Evolutionary conservation across 176 grass and related monocot species (phyloP), one percentile per base, ranked within the genome.

Genomic region (Oryza coarctata): DNA sequence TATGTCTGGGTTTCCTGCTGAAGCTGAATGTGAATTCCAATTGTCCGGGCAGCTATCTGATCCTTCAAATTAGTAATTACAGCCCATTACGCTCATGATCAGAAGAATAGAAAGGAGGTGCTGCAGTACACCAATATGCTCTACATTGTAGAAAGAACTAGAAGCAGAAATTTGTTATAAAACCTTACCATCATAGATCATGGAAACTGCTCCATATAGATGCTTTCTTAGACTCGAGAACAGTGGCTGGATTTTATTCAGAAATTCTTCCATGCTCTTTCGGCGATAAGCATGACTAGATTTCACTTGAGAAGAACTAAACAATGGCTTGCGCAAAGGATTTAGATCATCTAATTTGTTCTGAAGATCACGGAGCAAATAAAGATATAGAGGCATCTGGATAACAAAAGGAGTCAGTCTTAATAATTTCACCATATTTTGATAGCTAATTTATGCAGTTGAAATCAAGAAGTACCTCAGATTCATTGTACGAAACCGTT

Each of bases 341-440:
- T 71, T 84, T 63, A 94, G 62, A 74, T 78, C 47, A 50, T 94
- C 84, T 75, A 97, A 60, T 77, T 97, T 97, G 74, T 44, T 79
- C 39, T 91, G 84, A 29, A 97, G 81, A 87, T 97, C 90, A 74
- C 94, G 76, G 23, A 97, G 61, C 80, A 97, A 83, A 73, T 97
- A 97, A 63, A 94, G 76, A 92, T 87, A 87, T 81, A 92, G 49
- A 65, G 94, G 90, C 67, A 97, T 80, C 94, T 97, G 83, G 50
- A 75, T 70, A 82, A 80, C 12, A 80, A 87, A 72, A 65, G 74
- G 14, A 88, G 26, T 12, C 75, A 81, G 29, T 71, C 1, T 90
- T 43, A 71, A 64, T 80, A 85, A 72, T 76, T 79, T 71, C 74
- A 50, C 61, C 45, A 88, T 75, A 67, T 72, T 76, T 83, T 82